Percentiles rank a stretch among this genome's conserved stretches.
phyloP scores from a whole-genome alignment of 768 basidiomycete species.

The Trametes villosa region DNA sequence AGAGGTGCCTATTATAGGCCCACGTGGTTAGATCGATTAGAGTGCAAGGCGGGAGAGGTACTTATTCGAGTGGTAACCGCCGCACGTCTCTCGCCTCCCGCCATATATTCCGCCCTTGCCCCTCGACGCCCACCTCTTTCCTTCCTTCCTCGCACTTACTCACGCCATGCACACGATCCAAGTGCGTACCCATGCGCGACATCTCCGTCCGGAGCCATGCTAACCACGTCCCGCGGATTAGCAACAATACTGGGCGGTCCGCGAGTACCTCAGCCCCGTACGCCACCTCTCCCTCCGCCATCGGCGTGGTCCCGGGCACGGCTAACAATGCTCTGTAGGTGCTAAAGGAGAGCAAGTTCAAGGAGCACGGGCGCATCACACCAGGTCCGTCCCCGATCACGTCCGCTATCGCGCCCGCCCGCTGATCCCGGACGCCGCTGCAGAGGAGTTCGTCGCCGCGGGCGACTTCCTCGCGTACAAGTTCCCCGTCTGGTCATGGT shows the following conservation, averaged over 20 bases:
- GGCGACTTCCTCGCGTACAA: slow-evolving; percentile 98
- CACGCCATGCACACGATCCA: slow-evolving; percentile 54
- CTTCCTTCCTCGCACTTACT: slow-evolving; percentile 12
- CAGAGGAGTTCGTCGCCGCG: slow-evolving; percentile 98
- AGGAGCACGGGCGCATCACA: slow-evolving; percentile 95
- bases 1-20: slow-evolving; percentile 1
- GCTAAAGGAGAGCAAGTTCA: slow-evolving; percentile 97
- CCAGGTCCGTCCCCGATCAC: slow-evolving; percentile 62
- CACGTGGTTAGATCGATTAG: slow-evolving; percentile 20
- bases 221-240: slow-evolving; percentile 35
- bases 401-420: slow-evolving; percentile 3
- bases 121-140: slow-evolving; percentile 6
- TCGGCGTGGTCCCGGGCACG: slow-evolving; percentile 35
- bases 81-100: not conserved
- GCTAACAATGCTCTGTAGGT: slow-evolving; percentile 57
- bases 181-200: slow-evolving; percentile 28
- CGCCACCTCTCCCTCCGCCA: slow-evolving; percentile 37
- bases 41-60: slow-evolving; percentile 7
- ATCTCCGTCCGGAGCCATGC: not conserved
- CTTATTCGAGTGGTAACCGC: slow-evolving; percentile 19
- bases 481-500: slow-evolving; percentile 99
- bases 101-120: not conserved
- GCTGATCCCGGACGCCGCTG: slow-evolving; percentile 14
- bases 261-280: slow-evolving; percentile 93
- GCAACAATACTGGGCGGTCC: slow-evolving; percentile 93